Percentiles rank a stretch among this genome's conserved stretches.
These are phyloP conservation scores for Fusarium poae DNA, from an alignment of 2,329 filamentous ascomycete genomes.

Conservation along the genomic window DNA sequence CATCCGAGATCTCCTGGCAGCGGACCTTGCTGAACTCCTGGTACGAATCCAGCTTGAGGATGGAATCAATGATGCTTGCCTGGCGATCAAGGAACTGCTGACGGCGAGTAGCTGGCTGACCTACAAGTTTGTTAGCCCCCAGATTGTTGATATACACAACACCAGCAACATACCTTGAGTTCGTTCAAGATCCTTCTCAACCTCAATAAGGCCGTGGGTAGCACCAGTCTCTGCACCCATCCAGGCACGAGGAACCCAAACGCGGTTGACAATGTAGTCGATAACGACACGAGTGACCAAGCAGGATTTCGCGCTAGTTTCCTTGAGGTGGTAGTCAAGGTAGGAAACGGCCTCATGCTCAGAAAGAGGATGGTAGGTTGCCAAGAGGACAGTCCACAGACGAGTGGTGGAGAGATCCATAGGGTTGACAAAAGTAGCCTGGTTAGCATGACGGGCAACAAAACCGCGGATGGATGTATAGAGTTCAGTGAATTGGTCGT, in stretches of 20 bases:
- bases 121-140: slow-evolving; percentile 41
- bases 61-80: slow-evolving; percentile 54
- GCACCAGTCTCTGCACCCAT: slow-evolving; percentile 54
- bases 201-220: slow-evolving; percentile 53
- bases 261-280: slow-evolving; percentile 58
- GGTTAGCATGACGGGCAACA: slow-evolving; percentile 53
- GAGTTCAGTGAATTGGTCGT: slow-evolving; percentile 55
- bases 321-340: slow-evolving; percentile 57
- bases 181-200: slow-evolving; percentile 55
- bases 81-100: slow-evolving; percentile 58
- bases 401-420: slow-evolving; percentile 49
- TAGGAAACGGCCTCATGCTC: slow-evolving; percentile 57
- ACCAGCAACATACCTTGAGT: slow-evolving; percentile 49
- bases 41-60: slow-evolving; percentile 54
- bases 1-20: slow-evolving; percentile 59
- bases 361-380: slow-evolving; percentile 56
- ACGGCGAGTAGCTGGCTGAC: slow-evolving; percentile 53
- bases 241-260: slow-evolving; percentile 58
- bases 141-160: background rate
- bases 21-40: slow-evolving; percentile 51
- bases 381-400: slow-evolving; percentile 55
- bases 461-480: slow-evolving; percentile 55
- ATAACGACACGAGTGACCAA: slow-evolving; percentile 59
- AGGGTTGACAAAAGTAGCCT: slow-evolving; percentile 50
- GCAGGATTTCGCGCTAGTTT: slow-evolving; percentile 57